Evolutionary conservation across 2,329 filamentous ascomycete species (phyloP).

Genomic region (Aspergillus puulaauensis): DNA sequence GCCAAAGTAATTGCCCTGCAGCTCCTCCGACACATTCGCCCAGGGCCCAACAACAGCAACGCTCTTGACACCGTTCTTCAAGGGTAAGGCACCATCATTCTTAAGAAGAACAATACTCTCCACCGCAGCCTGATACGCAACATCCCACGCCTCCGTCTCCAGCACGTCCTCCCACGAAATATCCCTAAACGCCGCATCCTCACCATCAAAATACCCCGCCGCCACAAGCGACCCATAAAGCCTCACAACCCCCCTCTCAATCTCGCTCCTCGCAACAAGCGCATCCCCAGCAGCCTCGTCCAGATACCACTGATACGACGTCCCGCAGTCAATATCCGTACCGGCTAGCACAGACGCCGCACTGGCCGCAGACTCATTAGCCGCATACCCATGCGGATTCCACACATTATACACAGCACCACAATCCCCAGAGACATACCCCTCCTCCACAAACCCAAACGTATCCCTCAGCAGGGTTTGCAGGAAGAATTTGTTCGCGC

Average conservation of each 20-base stretch:
- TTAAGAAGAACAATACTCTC: constrained; percentile 53
- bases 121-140: constrained; percentile 56
- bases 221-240: constrained; percentile 52
- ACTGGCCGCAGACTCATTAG: constrained; percentile 46
- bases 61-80: constrained; percentile 37
- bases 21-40: constrained; percentile 56
- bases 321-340: constrained; percentile 56
- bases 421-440: constrained; percentile 66
- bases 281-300: constrained; percentile 45
- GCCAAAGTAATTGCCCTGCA: constrained; percentile 62
- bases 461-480: constrained; percentile 63
- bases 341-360: constrained; percentile 52
- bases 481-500: constrained; percentile 62
- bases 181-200: constrained; percentile 47
- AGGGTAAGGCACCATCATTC: constrained; percentile 52
- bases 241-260: constrained; percentile 49
- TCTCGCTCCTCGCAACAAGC: constrained; percentile 45
- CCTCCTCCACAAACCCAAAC: constrained; percentile 62
- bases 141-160: constrained; percentile 52
- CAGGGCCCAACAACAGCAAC: constrained; percentile 60
- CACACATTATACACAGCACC: constrained; percentile 62
- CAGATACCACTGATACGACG: constrained; percentile 48
- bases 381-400: constrained; percentile 51
- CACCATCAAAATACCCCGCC: constrained; percentile 54
- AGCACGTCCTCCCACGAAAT: constrained; percentile 58